Evolutionary conservation across 177 flowering plant genomes (phyloP).

Genomic region (Vitis hybrid): DNA sequence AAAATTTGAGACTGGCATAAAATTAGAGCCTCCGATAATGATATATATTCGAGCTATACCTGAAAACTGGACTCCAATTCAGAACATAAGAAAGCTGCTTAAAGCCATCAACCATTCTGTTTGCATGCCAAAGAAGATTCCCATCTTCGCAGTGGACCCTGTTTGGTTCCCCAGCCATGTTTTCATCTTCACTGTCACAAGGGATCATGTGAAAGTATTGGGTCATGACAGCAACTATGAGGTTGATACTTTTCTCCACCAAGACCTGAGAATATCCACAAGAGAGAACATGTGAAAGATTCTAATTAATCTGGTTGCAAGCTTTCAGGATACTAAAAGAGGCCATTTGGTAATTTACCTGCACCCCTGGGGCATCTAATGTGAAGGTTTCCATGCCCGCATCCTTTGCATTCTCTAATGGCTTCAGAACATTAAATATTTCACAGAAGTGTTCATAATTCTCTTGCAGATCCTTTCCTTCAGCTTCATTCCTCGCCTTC

Average conservation of each 20-base stretch:
- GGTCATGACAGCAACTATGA: constrained; percentile 17
- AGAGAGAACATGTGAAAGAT: not conserved
- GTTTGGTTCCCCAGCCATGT: too few species aligned
- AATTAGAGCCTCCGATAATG: too few species aligned
- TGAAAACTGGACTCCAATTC: too few species aligned
- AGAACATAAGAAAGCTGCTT: too few species aligned
- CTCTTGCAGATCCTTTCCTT: constrained; percentile 2
- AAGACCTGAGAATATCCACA: constrained; percentile 1
- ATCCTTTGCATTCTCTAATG: too few species aligned
- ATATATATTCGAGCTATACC: too few species aligned
- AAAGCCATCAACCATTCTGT: too few species aligned
- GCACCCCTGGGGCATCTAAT: not conserved
- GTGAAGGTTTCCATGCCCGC: not conserved
- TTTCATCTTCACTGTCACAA: not conserved
- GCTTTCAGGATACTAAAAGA: too few species aligned
- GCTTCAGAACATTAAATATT: constrained; percentile 12
- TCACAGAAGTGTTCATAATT: constrained; percentile 14
- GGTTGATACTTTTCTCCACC: constrained; percentile 1
- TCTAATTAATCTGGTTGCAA: too few species aligned
- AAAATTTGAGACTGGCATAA: too few species aligned
- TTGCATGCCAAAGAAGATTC: not conserved
- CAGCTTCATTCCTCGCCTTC: constrained; percentile 2
- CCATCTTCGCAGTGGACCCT: too few species aligned
- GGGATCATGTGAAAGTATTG: not conserved
- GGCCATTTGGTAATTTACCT: constrained; percentile 1